Conservation (phyloP, 306 rosid genomes). For the Acacia acuminata region DNA sequence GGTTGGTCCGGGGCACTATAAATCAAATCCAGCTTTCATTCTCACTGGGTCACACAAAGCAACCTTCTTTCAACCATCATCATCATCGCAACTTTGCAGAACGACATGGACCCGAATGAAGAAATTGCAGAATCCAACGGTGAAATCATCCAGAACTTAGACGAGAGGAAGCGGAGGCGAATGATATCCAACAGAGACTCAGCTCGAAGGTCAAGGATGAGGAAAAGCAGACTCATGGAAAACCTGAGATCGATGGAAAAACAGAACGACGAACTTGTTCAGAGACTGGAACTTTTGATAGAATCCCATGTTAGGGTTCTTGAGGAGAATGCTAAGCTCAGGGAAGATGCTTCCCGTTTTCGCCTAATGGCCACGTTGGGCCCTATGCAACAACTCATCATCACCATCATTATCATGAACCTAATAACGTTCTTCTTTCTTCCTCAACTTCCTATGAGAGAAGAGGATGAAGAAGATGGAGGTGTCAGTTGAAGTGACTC, state of each 20-base stretch:
- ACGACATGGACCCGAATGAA: background rate
- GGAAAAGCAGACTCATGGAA: slow-evolving; percentile 78
- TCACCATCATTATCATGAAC: background rate
- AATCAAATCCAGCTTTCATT: background rate
- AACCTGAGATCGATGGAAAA: slow-evolving; percentile 78
- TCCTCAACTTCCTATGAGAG: background rate
- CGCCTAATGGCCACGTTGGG: slow-evolving; percentile 56
- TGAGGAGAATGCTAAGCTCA: slow-evolving; percentile 66
- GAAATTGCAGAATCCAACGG: background rate
- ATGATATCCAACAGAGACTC: no score
- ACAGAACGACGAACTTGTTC: slow-evolving; percentile 60
- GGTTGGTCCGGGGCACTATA: background rate
- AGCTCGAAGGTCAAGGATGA: slow-evolving; percentile 75
- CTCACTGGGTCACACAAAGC: background rate
- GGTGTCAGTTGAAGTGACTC: background rate
- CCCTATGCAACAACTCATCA: background rate
- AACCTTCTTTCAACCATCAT: background rate
- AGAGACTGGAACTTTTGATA: slow-evolving; percentile 53
- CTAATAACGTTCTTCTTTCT: background rate
- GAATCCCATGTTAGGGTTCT: slow-evolving; percentile 56
- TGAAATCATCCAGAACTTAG: background rate
- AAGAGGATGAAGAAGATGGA: background rate
- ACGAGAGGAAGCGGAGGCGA: slow-evolving; percentile 65
- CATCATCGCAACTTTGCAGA: background rate
- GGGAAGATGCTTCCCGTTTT: slow-evolving; percentile 62